Evolutionary conservation across 169 alveolate species (phyloP), one percentile per base, ranked within the genome.

Genomic region (Plasmodium sp.): DNA sequence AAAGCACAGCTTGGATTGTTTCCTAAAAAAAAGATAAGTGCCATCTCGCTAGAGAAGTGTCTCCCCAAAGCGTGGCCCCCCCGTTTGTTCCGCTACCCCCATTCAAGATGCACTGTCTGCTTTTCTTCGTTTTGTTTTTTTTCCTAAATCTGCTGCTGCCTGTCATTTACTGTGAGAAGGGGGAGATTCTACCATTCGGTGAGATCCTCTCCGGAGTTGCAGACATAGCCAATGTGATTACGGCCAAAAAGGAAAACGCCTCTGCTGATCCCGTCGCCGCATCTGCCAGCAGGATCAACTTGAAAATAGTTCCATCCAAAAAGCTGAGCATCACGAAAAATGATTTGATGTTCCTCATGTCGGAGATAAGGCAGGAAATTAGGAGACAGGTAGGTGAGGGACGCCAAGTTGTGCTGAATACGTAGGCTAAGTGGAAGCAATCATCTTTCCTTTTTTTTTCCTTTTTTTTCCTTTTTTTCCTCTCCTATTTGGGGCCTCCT

Each of bases 241-340:
- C 94, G n/a, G 7, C 83, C 9, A 79, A 62, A 45, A 72, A 81
- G 31, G 94, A 81, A 80, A 5, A 41, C 10, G 73, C 10, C 4
- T 27, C 77, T 6, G 22, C 4, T 43, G 91, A 81, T 31, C 74
- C 83, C 54, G 10, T 67, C 18, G 48, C 74, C 6, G 94, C 72
- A n/a, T 48, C 94, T 6, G 2, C 18, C 27, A 36, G 92, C 41
- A 80, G 71, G 41, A 90, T 90, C 54, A 90, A 90, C 39, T 45
- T 90, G 72, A 90, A 90, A 90, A 81, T 90, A 41, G 94, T 90
- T 16, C 94, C 94, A 80, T 90, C 94, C 33, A 90, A 81, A 90
- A 90, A 81, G 48, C 18, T 90, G 54, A 56, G 56, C 74, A 67
- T 90, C 54, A 90, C 92, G n/a, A 90, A 80, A 39, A 90, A 72